These are phyloP conservation scores for Waltergamsia citrina DNA, from an alignment of 2,329 filamentous ascomycete species.

Conservation along the genomic window DNA sequence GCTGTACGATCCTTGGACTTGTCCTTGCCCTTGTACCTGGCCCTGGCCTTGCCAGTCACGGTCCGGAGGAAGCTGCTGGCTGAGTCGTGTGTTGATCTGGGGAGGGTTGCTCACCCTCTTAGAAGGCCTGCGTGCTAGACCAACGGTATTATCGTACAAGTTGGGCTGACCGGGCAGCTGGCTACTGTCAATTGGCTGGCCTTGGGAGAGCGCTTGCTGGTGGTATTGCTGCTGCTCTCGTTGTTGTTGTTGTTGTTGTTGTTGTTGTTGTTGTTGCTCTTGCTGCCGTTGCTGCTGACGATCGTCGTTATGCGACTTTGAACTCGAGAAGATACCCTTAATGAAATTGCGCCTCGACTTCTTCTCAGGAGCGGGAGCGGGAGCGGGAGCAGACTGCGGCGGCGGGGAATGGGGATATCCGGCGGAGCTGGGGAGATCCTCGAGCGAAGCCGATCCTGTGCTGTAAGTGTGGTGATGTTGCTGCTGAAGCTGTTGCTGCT, in stretches of 20 bases:
- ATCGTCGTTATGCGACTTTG: constrained; percentile 19
- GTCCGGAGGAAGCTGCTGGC: constrained; percentile 8
- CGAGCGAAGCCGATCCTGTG: constrained; percentile 27
- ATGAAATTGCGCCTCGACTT: constrained; percentile 43
- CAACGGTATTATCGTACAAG: constrained; percentile 38
- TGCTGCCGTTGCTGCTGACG: constrained; percentile 16
- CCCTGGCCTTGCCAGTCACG: constrained; percentile 11
- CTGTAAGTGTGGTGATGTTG: constrained; percentile 17
- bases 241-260: constrained; percentile 14
- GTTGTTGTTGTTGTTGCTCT: constrained; percentile 17
- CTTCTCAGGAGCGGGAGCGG: constrained; percentile 26
- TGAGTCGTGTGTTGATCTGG: constrained; percentile 11
- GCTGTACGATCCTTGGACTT: constrained; percentile 26
- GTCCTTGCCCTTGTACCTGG: constrained; percentile 11
- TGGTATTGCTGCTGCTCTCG: constrained; percentile 18
- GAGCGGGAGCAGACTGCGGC: constrained; percentile 14
- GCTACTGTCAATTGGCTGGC: constrained; percentile 16
- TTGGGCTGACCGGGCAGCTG: constrained; percentile 16
- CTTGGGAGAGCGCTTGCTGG: constrained; percentile 14
- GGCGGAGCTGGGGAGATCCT: constrained; percentile 24
- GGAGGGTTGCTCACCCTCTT: constrained; percentile 43
- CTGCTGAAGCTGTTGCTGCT: constrained; percentile 12
- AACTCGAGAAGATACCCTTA: constrained; percentile 41
- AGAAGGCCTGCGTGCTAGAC: constrained; percentile 44
- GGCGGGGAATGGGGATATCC: constrained; percentile 5